phyloP scores from a whole-genome alignment of 2,329 filamentous ascomycete species.

The Talaromyces marneffei region DNA sequence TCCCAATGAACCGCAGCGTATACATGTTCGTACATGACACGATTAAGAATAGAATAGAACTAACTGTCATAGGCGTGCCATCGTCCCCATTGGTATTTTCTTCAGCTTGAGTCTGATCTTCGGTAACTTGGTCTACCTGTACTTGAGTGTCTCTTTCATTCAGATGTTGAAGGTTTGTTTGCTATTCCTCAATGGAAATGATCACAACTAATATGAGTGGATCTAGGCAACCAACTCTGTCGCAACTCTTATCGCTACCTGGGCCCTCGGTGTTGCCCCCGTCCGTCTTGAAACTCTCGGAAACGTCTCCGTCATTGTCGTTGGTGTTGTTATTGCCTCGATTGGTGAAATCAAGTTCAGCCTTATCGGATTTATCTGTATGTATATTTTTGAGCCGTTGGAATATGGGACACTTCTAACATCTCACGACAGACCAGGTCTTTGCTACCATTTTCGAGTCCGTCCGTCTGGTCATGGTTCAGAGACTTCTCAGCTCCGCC shows the following conservation, averaged over 20 bases:
- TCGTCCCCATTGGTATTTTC: constrained; percentile 90
- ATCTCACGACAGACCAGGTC: constrained; percentile 48
- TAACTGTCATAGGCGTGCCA: constrained; percentile 56
- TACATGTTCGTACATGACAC: constrained; percentile 52
- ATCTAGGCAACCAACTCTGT: constrained; percentile 83
- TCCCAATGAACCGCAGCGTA: constrained; percentile 92
- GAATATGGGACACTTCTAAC: not conserved
- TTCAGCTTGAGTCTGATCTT: constrained; percentile 96
- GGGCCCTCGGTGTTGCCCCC: constrained; percentile 76
- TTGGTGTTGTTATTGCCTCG: constrained; percentile 91
- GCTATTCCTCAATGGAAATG: constrained; percentile 40
- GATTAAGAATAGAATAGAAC: not conserved
- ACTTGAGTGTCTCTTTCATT: constrained; percentile 92
- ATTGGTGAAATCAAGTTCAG: constrained; percentile 92
- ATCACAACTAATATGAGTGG: not conserved
- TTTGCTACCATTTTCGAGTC: constrained; percentile 76
- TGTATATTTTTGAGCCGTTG: not conserved
- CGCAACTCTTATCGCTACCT: constrained; percentile 81
- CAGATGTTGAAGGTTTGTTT: constrained; percentile 59
- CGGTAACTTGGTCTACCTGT: constrained; percentile 91
- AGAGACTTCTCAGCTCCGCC: constrained; percentile 68
- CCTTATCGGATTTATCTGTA: constrained; percentile 54
- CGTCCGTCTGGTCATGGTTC: constrained; percentile 75
- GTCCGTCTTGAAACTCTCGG: constrained; percentile 80
- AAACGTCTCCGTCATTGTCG: constrained; percentile 89